A percentile compares a stretch with the other conserved stretches of the same genome.
These are phyloP conservation scores for Metschnikowia chrysomelidarum DNA, from an alignment of 805 yeast species.

Conservation along the genomic window DNA sequence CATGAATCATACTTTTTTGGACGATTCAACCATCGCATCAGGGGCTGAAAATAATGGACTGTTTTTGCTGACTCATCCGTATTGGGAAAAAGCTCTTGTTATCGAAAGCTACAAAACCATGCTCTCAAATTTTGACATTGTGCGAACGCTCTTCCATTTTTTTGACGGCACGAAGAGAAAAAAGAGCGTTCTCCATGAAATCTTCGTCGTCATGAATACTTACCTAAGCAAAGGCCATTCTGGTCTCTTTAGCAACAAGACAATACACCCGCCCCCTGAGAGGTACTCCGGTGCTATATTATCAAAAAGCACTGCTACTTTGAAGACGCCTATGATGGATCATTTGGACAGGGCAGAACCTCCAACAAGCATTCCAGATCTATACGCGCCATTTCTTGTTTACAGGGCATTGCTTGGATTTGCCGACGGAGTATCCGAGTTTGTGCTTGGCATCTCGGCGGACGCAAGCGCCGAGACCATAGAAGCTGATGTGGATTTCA, in stretches of 20 bases:
- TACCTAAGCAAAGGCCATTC: conserved; percentile 26
- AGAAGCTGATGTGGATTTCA: conserved; percentile 36
- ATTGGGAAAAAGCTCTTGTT: conserved; percentile 74
- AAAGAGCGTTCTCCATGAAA: conserved; percentile 58
- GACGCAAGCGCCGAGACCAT: conserved; percentile 22
- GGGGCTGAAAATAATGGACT: conserved; percentile 5
- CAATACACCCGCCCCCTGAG: conserved; percentile 22
- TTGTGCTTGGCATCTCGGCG: conserved; percentile 44
- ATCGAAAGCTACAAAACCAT: conserved; percentile 69
- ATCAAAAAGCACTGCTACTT: conserved; percentile 42
- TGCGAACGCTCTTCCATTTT: conserved; percentile 51
- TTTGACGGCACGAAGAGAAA: conserved; percentile 59
- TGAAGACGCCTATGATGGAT: conserved; percentile 63
- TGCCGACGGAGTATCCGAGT: conserved; percentile 67
- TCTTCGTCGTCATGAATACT: conserved; percentile 36
- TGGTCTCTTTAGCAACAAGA: conserved; percentile 23
- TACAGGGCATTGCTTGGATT: conserved; percentile 50
- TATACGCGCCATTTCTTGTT: conserved; percentile 59
- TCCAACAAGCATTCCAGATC: conserved; percentile 57
- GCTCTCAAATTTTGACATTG: conserved; percentile 52
- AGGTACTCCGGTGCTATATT: conserved; percentile 24
- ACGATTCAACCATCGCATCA: conserved; percentile 48
- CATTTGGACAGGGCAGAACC: conserved; percentile 79
- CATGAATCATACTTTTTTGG: conserved; percentile 67
- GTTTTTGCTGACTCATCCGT: conserved; percentile 1